Evolutionary conservation across 176 grass and related monocot genomes (phyloP), one percentile per base, ranked within the genome.

Genomic region (Oropetium thomaeum): DNA sequence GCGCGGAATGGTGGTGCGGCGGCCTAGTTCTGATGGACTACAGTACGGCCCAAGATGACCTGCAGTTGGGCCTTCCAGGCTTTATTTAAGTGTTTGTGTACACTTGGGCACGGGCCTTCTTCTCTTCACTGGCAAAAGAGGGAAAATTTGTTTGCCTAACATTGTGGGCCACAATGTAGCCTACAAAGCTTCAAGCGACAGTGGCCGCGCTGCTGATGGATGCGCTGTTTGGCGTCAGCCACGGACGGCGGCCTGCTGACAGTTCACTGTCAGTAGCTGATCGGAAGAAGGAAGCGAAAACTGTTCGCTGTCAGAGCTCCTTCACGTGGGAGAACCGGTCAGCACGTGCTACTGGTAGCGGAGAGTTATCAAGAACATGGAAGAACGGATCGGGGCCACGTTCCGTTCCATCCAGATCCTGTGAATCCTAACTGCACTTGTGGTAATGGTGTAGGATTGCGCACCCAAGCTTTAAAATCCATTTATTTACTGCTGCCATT

Each of bases 241-340:
- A 29, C 39, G 27, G 27, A 26, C 6, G 16, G 57, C 39, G 27
- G 27, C 38, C 6, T 25, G 57, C 39, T 75, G 71, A 22, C 40
- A 62, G 10, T 76, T n/a, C n/a, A n/a, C n/a, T n/a, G n/a, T n/a
- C n/a, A n/a, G 2, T 45, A 47, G 58, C 11, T 25, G 39, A 62
- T 22, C 16, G 41, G 58, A 76, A 12, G 58, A 76, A 3, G 41
- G 13, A 55, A 55, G 52, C 19, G 58, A 26, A 26, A 35, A 23
- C 59, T 64, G 59, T 26, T 65, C 42, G 9, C 22, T 17, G 58
- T 62, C 73, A 76, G 59, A 64, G 42, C 30, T 19, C 59, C 20
- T 48, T 64, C 74, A 77, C 42, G 14, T 76, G 74, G 41, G 58
- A 34, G 14, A 63, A 62, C 58, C 73, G 58, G 59, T 37, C 29